phyloP scores from a whole-genome alignment of 108 stramenopile species.

The Bacterosira constricta region DNA sequence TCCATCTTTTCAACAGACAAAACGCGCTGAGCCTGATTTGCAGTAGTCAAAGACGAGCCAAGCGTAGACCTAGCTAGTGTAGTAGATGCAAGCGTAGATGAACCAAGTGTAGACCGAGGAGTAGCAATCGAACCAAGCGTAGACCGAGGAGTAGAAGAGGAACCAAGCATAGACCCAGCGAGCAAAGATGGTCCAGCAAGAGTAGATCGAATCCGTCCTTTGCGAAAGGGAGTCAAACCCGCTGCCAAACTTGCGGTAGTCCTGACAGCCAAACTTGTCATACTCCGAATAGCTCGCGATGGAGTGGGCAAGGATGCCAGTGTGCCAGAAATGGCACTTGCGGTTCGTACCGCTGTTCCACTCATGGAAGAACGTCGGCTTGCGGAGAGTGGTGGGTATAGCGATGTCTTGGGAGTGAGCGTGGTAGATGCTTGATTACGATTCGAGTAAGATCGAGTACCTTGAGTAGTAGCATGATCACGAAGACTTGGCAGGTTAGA shows the following conservation, averaged over 20 bases:
- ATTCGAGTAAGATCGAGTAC: no score
- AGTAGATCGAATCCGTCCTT: not conserved
- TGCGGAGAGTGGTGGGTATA: no score
- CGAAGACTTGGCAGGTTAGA: not conserved
- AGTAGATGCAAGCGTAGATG: not conserved
- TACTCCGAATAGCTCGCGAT: not conserved
- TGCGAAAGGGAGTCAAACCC: not conserved
- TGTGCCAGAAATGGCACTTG: not conserved
- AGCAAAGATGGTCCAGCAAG: not conserved
- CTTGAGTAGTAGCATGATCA: no score
- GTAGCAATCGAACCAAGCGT: not conserved
- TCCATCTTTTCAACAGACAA: not conserved
- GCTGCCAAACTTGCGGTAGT: not conserved
- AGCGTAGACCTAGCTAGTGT: not conserved
- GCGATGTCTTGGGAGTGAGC: no score
- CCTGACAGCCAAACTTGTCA: not conserved
- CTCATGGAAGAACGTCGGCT: not conserved
- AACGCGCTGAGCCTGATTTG: not conserved
- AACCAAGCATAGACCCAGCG: not conserved
- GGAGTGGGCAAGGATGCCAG: not conserved
- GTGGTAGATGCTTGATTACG: no score
- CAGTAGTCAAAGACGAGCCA: not conserved
- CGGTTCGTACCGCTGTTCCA: not conserved
- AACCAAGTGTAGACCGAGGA: not conserved
- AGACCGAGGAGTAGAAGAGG: not conserved